Percentiles rank a stretch among this genome's conserved stretches.
Evolutionary conservation across 2,329 filamentous ascomycete genomes (phyloP).

Genomic region (Alternaria alternata): DNA sequence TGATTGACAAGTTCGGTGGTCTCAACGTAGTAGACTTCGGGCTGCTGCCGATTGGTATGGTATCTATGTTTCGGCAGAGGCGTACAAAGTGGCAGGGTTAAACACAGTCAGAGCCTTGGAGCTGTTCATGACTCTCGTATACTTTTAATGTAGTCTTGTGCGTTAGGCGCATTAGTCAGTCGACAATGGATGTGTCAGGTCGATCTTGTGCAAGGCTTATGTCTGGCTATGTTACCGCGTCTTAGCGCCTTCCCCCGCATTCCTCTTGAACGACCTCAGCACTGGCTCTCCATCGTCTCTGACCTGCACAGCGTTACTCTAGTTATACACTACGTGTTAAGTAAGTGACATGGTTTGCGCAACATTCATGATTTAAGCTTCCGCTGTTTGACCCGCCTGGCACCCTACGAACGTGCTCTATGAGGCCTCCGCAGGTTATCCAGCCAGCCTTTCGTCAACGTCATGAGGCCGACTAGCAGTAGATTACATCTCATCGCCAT

Average conservation of each 20-base stretch:
- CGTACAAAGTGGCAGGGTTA: constrained; percentile 46
- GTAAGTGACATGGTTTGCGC: not conserved
- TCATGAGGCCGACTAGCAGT: not conserved
- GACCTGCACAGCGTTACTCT: not conserved
- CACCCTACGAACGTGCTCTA: not conserved
- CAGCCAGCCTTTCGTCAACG: not conserved
- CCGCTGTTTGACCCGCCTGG: not conserved
- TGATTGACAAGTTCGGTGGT: constrained; percentile 45
- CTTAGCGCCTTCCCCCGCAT: constrained; percentile 9
- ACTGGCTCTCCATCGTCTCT: not conserved
- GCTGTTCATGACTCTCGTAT: not conserved
- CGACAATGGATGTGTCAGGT: not conserved
- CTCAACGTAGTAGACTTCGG: constrained; percentile 46
- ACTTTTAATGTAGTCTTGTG: not conserved
- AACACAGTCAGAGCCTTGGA: not conserved
- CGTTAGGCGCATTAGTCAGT: not conserved
- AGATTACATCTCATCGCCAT: not conserved
- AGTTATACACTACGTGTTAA: not conserved
- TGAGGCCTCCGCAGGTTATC: not conserved
- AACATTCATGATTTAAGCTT: not conserved
- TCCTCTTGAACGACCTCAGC: not conserved
- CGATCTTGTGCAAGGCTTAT: not conserved
- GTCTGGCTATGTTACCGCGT: not conserved
- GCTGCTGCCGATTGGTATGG: constrained; percentile 49
- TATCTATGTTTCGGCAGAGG: constrained; percentile 44